These are phyloP conservation scores for Leccinum solheimii DNA, from an alignment of 1,284 basidiomycete species.

Conservation along the genomic window DNA sequence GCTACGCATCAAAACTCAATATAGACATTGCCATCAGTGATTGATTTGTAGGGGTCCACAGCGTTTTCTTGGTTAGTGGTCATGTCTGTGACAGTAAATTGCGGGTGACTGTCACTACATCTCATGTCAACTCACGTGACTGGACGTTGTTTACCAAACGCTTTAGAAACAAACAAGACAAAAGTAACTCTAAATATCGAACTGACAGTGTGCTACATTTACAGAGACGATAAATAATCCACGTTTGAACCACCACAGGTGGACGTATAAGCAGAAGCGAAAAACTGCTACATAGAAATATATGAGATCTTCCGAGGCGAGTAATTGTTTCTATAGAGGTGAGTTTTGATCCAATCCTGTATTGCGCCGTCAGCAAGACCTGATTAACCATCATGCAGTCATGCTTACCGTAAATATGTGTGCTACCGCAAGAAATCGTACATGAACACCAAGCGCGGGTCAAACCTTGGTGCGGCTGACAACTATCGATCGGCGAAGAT, in stretches of 20 bases:
- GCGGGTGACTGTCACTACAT: neutral
- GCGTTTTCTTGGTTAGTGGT: constrained; percentile 7
- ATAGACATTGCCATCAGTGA: constrained; percentile 22
- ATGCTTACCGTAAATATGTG: constrained; percentile 17
- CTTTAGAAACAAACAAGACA: constrained; percentile 13
- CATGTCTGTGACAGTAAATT: constrained; percentile 6
- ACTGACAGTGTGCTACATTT: neutral
- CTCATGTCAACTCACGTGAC: constrained; percentile 8
- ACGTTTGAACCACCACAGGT: neutral
- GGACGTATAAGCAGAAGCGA: constrained; percentile 2
- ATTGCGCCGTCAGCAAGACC: constrained; percentile 4
- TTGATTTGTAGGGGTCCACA: constrained; percentile 27
- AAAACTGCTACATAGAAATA: neutral
- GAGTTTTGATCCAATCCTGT: constrained; percentile 4
- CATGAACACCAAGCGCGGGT: neutral
- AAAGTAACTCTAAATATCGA: neutral
- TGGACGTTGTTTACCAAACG: constrained; percentile 9
- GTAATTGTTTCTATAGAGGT: neutral
- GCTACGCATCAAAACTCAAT: neutral
- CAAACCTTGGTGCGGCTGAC: neutral
- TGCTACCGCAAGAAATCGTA: neutral
- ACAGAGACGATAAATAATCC: constrained; percentile 1
- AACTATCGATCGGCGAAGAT: constrained; percentile 51
- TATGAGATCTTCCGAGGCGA: neutral
- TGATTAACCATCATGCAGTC: neutral